phyloP scores from a whole-genome alignment of 176 grass and related monocot species.

The Triticum urartu region DNA sequence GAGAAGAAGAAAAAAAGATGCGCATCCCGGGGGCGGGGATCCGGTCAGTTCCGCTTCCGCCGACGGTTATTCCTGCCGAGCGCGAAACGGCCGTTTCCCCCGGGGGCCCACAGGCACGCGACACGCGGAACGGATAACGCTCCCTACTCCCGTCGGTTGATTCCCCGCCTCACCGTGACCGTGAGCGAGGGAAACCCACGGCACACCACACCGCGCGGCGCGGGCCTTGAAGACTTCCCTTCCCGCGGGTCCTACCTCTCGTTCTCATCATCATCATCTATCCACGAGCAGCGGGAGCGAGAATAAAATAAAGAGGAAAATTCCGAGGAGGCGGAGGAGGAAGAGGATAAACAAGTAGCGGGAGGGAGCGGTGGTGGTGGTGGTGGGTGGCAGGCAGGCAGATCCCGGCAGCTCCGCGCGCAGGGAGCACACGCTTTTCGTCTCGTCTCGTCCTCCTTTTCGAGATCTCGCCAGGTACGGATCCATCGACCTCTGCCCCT shows the following conservation, averaged over 20 bases:
- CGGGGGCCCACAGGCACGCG: not conserved
- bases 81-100: not conserved
- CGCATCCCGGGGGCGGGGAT: no score
- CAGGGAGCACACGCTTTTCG: no score
- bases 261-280: not conserved
- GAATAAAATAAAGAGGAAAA: not conserved
- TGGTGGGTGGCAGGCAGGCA: constrained; percentile 1
- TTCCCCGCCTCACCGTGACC: not conserved
- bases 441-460: not conserved
- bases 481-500: not conserved
- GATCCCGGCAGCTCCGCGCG: not conserved
- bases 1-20: no score
- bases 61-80: not conserved
- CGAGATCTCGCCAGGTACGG: not conserved
- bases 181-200: not conserved
- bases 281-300: not conserved
- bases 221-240: not conserved
- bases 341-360: not conserved
- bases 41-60: no score
- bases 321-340: not conserved
- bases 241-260: not conserved
- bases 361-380: not conserved
- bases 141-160: not conserved
- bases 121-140: not conserved
- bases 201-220: not conserved